Base-by-base conservation (phyloP, 352 stramenopile species). In the Thraustochytrium sp. region DNA sequence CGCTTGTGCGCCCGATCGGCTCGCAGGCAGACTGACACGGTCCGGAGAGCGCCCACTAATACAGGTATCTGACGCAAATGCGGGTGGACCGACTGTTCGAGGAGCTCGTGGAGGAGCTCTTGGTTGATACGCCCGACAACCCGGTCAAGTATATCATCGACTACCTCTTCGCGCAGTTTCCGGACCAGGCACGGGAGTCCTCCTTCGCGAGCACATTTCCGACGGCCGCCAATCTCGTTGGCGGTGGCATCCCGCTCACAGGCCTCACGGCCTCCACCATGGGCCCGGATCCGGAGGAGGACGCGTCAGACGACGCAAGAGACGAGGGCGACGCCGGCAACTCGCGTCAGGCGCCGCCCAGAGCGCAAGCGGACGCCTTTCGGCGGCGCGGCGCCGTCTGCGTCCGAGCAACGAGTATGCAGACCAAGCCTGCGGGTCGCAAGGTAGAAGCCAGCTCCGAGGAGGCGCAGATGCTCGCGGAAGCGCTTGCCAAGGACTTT, bases 131-230 rank as follows among this genome's bases (percentile, higher is more conserved):
- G n/a, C 68, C 68, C 11, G 68, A 80, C 34, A 80, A 80, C 40
- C 68, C 68, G 2, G 68, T 80, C 46, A 80, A 80, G 38, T 80
- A 55, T 34, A 80, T 80, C 21, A 64, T 80, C 37, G 68, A 80
- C 49, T 80, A 80, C 38, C 53, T 80, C 3, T 80, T 80, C 34
- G 49, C 49, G 34, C 68, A 80, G 34, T 80, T 80, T 2, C 68
- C 68, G 37, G 68, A 80, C 53, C 68, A 80, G 31, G 68, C 68
- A 0, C 46, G 40, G 23, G 48, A 68, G 13, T 65, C 48, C 4
- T 80, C 68, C 3, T 80, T 80, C 26, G 68, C 68, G 31, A 68
- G 53, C 21, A 80, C 68, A 18, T 80, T 80, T 51, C 68, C 68
- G 23, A 63, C 31, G 18, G 42, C 68, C 13, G 68, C 48, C 9